Percentiles rank a stretch among this genome's conserved stretches.
These are phyloP conservation scores for Penicillium sp. DNA, from an alignment of 2,329 filamentous ascomycete genomes.

Conservation along the genomic window DNA sequence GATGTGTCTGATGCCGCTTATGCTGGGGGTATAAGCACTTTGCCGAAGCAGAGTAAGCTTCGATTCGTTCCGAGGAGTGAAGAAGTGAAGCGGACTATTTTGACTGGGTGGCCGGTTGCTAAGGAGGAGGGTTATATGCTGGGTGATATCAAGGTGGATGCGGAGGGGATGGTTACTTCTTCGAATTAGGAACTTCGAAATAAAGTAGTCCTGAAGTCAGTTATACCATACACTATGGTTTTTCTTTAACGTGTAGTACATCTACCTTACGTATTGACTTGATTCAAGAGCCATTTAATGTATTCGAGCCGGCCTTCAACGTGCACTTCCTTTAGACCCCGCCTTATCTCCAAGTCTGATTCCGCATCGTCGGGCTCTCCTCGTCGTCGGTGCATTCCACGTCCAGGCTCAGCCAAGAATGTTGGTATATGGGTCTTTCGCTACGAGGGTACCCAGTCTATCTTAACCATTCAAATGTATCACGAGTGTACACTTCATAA, in stretches of 20 bases:
- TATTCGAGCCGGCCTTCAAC: slow-evolving; percentile 5
- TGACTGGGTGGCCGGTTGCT: neutral
- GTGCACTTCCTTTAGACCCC: neutral
- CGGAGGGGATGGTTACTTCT: neutral
- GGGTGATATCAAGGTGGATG: neutral
- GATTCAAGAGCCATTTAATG: slow-evolving; percentile 1
- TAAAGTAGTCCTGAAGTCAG: neutral
- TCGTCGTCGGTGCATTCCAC: slow-evolving; percentile 16
- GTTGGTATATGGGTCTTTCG: slow-evolving; percentile 19
- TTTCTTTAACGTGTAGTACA: neutral
- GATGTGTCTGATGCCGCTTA: neutral
- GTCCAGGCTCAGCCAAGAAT: slow-evolving; percentile 18
- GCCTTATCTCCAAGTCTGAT: neutral
- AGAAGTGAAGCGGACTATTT: neutral
- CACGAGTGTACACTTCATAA: slow-evolving; percentile 17
- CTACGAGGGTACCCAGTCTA: slow-evolving; percentile 19
- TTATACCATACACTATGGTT: too few species aligned
- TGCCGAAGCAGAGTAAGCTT: neutral
- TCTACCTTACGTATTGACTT: neutral
- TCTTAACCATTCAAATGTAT: slow-evolving; percentile 23
- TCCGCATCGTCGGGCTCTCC: neutral
- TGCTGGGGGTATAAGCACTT: neutral
- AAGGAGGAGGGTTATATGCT: neutral
- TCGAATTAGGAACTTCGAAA: neutral
- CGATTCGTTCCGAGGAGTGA: neutral